Evolutionary conservation across 768 basidiomycete genomes (phyloP), one percentile per base, ranked within the genome.

Genomic region (Russula brevipes): DNA sequence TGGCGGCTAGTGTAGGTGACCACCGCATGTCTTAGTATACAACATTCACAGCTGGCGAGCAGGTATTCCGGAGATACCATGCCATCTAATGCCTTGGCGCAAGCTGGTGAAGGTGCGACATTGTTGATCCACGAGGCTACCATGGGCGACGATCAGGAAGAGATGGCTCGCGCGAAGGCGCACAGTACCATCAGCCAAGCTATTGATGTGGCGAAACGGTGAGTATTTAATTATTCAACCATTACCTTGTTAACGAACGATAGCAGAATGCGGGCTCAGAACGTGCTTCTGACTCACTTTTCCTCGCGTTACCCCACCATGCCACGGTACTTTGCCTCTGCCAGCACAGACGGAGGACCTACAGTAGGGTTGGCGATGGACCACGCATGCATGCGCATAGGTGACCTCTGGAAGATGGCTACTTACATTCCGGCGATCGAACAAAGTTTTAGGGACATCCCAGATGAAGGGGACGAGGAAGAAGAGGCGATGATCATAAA

Each of bases 101-200:
- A 78, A 49, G 85, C 83, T 0, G 95, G 90, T 0, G 69, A 77
- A 63, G 73, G 76, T 58, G 87, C 89, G 0, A 93, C 93, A 0
- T 76, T 98, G 1, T 78, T 98, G 46, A 94, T 98, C 38, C 96
- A 98, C 69, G 96, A 98, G 72, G 91, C 95, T 0, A 94, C 94
- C 3, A 87, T 98, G 82, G 89, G 85, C 1, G 89, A 98, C 69
- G 89, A 89, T 59, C 84, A 94, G 69, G 81, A 77, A 19, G 86
- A 86, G 12, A 73, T 91, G 75, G 94, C 94, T 0, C 70, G 69
- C 1, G 73, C 74, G 44, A 98, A 96, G 76, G 86, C 86, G 4
- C 96, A 98, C 72, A 92, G 89, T 61, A 98, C 96, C 0, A 84
- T 94, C 61, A 85, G 90, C 0, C 91, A 98, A 70, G 96, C 96